Percentiles rank a stretch among this genome's conserved stretches.
Evolutionary conservation across 108 stramenopile species (phyloP).

Genomic region (Pelagomonas calceolata): DNA sequence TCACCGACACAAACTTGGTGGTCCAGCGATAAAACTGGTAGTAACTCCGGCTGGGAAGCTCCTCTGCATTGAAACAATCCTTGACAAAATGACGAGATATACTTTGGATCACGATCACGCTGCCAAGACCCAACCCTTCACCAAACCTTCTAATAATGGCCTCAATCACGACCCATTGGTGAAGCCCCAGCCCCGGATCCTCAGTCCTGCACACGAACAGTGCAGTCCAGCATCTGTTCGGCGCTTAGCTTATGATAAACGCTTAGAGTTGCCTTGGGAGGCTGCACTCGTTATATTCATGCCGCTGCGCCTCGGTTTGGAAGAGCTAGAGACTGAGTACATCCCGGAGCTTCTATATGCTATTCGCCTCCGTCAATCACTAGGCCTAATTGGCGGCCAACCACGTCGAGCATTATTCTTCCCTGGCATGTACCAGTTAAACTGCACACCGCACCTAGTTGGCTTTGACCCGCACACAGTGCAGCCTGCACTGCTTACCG

Average conservation of each 20-base stretch:
- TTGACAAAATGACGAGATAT: conserved; percentile 1
- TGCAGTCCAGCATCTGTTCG: not conserved
- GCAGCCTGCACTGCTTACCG: conserved; percentile 16
- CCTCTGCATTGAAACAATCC: not conserved
- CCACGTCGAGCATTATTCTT: conserved; percentile 44
- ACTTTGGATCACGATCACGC: not conserved
- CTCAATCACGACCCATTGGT: not conserved
- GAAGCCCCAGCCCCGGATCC: not conserved
- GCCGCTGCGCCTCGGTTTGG: conserved; percentile 24
- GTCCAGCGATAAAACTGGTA: not conserved
- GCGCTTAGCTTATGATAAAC: not conserved
- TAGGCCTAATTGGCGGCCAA: conserved; percentile 26
- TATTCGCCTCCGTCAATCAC: conserved; percentile 26
- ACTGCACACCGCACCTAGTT: not conserved
- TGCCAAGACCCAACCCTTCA: not conserved
- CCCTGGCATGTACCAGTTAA: conserved; percentile 21
- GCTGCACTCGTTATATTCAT: conserved; percentile 16
- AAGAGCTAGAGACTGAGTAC: conserved; percentile 1
- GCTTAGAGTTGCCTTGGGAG: conserved; percentile 16
- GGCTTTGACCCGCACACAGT: conserved; percentile 40
- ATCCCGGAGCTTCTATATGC: conserved; percentile 4
- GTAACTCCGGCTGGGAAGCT: conserved; percentile 2
- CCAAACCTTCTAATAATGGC: too few species aligned
- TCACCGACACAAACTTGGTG: not conserved
- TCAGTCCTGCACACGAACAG: too few species aligned